A percentile compares a stretch with the other conserved stretches of the same genome.
Evolutionary conservation across 306 rosid genomes (phyloP).

Genomic region (Albizia julibrissin): DNA sequence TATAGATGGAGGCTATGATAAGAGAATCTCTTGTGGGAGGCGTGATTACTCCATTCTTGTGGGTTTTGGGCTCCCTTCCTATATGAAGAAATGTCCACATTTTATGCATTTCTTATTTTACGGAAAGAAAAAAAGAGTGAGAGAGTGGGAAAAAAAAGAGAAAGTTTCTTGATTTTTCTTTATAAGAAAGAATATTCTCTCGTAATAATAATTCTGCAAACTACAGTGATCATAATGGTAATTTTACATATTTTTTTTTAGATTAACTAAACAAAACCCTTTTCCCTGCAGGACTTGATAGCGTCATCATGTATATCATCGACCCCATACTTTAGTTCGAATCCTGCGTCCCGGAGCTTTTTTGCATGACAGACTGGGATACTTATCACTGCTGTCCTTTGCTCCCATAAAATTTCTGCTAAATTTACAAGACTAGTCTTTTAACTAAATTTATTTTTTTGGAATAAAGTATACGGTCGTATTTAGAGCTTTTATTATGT

Average conservation of each 20-base stretch:
- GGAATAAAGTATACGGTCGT: background rate
- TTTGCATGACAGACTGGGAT: constrained; percentile 38
- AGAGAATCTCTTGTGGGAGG: too few species aligned
- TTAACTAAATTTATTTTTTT: background rate
- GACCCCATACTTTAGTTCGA: constrained; percentile 40
- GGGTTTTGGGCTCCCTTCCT: too few species aligned
- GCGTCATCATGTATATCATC: constrained; percentile 53
- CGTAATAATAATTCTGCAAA: background rate
- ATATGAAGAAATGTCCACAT: too few species aligned
- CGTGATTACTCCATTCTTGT: too few species aligned
- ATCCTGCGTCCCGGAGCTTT: constrained; percentile 50
- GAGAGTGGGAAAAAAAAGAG: too few species aligned
- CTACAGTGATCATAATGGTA: background rate
- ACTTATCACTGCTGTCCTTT: too few species aligned
- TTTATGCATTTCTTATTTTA: too few species aligned
- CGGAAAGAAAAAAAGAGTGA: too few species aligned
- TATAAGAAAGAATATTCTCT: too few species aligned
- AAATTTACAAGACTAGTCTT: background rate
- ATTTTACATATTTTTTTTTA: too few species aligned
- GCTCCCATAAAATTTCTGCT: constrained; percentile 11
- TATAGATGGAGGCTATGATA: too few species aligned
- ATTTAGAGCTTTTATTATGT: background rate
- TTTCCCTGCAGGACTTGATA: constrained; percentile 47
- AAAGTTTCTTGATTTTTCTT: too few species aligned
- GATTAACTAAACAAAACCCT: constrained; percentile 36